A percentile compares a stretch with the other conserved stretches of the same genome.
These are phyloP conservation scores for Globisporangium nagaii DNA, from an alignment of 352 stramenopile species.

Conservation along the genomic window DNA sequence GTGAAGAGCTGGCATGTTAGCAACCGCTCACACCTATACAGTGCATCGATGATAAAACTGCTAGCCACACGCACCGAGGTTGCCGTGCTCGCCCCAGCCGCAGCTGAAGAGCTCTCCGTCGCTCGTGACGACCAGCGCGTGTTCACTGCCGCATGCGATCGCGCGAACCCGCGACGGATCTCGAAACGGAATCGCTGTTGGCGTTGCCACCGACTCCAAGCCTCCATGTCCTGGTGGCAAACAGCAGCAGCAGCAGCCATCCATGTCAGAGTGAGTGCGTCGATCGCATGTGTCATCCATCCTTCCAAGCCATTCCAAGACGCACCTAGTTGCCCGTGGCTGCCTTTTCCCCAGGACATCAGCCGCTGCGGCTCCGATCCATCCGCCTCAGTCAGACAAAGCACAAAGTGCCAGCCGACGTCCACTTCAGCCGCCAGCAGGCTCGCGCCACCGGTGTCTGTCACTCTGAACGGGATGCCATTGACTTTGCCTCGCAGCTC, in stretches of 20 bases:
- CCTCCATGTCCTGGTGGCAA: conserved; percentile 6
- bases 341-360: conserved; percentile 70
- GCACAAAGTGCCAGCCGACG: conserved; percentile 76
- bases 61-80: conserved; percentile 45
- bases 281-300: no score
- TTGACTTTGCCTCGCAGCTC: conserved; percentile 15
- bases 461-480: conserved; percentile 19
- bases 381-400: conserved; percentile 44
- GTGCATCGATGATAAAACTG: no score
- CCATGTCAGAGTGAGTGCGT: no score
- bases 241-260: no score
- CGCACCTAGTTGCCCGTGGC: conserved; percentile 63
- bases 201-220: conserved; percentile 8
- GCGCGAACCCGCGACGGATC: conserved; percentile 14
- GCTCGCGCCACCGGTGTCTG: neutral
- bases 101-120: conserved; percentile 64
- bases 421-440: conserved; percentile 30
- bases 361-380: conserved; percentile 14
- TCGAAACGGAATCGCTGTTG: conserved; percentile 17
- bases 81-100: conserved; percentile 82
- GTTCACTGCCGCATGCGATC: conserved; percentile 74
- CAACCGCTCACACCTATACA: no score
- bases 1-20: no score
- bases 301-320: no score
- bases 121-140: conserved; percentile 50